These are phyloP conservation scores for Chaetomiaceae sp. DNA, from an alignment of 2,329 filamentous ascomycete genomes.

Conservation along the genomic window DNA sequence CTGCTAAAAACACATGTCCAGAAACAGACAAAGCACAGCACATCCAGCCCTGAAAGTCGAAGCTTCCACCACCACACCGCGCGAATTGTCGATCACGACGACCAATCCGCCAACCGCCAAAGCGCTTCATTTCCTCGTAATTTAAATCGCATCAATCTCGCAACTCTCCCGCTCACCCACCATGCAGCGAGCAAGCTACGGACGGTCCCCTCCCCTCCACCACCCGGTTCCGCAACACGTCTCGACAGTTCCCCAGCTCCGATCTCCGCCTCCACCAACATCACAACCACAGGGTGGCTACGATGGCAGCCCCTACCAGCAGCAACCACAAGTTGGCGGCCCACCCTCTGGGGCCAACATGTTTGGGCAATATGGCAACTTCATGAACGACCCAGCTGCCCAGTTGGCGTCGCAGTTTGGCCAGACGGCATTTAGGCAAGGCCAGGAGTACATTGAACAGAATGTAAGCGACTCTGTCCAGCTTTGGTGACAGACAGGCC, in stretches of 20 bases:
- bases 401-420: slow-evolving; percentile 95
- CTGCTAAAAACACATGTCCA: slow-evolving; percentile 31
- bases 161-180: slow-evolving; percentile 28
- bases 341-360: slow-evolving; percentile 43
- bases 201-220: slow-evolving; percentile 88
- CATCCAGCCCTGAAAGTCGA: not conserved
- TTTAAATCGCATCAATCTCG: not conserved
- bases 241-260: slow-evolving; percentile 92
- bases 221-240: slow-evolving; percentile 98
- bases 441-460: slow-evolving; percentile 91
- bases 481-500: no score
- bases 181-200: slow-evolving; percentile 86
- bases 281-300: slow-evolving; percentile 63
- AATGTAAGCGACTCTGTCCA: no score
- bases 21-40: slow-evolving; percentile 8
- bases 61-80: slow-evolving; percentile 8
- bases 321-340: slow-evolving; percentile 55
- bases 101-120: not conserved
- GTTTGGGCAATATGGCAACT: slow-evolving; percentile 76
- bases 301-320: slow-evolving; percentile 63
- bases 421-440: slow-evolving; percentile 84
- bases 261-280: slow-evolving; percentile 81
- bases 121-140: not conserved
- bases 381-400: slow-evolving; percentile 92
- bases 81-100: not conserved